Evolutionary conservation across 2,329 filamentous ascomycete genomes (phyloP).

Genomic region (Sporothrix pseudoabietina): DNA sequence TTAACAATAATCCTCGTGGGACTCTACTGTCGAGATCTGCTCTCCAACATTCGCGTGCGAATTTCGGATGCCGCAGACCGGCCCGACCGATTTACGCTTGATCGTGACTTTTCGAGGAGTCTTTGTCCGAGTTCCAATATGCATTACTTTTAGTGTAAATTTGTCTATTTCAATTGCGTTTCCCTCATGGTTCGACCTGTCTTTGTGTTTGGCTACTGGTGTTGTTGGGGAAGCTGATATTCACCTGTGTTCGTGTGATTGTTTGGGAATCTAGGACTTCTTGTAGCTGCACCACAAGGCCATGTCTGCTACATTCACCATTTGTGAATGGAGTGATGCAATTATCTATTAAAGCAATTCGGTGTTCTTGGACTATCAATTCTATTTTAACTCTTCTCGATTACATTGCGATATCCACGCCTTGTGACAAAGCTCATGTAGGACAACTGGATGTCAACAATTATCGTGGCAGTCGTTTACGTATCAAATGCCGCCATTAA

Average conservation of each 20-base stretch:
- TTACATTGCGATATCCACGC: not conserved
- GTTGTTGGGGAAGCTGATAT: not conserved
- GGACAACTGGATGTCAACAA: not conserved
- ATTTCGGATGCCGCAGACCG: too few species aligned
- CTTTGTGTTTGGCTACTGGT: not conserved
- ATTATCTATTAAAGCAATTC: not conserved
- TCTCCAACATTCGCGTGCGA: too few species aligned
- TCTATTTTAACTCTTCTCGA: not conserved
- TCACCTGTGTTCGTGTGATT: not conserved
- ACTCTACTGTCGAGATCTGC: too few species aligned
- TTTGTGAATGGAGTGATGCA: not conserved
- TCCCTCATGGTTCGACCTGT: too few species aligned
- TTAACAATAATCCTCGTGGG: too few species aligned
- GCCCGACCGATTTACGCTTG: too few species aligned
- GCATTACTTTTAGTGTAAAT: too few species aligned
- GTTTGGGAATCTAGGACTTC: not conserved
- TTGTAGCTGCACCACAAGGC: not conserved
- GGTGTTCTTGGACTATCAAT: not conserved
- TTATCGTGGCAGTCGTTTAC: not conserved
- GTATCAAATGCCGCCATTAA: not conserved
- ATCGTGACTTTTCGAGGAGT: too few species aligned
- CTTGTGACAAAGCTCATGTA: not conserved
- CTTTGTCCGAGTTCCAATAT: too few species aligned
- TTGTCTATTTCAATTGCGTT: too few species aligned
- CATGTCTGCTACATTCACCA: not conserved